phyloP scores from a whole-genome alignment of 2,329 filamentous ascomycete genomes.

The Aspergillus bombycis region DNA sequence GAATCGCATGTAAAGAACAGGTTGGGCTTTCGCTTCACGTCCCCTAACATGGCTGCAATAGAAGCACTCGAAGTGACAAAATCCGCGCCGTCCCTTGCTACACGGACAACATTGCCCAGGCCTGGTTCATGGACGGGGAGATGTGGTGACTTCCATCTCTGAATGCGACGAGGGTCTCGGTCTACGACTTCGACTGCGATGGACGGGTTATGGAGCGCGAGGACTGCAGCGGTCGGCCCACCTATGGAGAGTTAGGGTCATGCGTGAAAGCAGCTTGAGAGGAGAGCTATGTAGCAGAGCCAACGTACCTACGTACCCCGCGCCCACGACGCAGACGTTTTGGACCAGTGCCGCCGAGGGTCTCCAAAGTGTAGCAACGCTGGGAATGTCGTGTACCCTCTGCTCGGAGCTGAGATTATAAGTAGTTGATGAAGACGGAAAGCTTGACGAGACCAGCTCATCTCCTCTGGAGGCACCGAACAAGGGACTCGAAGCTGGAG shows the following conservation, averaged over 20 bases:
- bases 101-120: conserved; percentile 67
- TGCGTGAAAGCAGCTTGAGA: background rate
- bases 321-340: conserved; percentile 71
- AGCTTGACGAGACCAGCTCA: conserved; percentile 17
- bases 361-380: background rate
- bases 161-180: conserved; percentile 65
- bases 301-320: conserved; percentile 71
- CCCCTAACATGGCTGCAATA: conserved; percentile 10
- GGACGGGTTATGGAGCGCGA: conserved; percentile 72
- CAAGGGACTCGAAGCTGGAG: conserved; percentile 31
- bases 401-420: background rate
- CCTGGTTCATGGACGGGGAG: conserved; percentile 78
- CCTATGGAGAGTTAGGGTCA: conserved; percentile 48
- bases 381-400: background rate
- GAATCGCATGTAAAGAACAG: conserved; percentile 74
- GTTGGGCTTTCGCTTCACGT: conserved; percentile 61
- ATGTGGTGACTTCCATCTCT: conserved; percentile 72
- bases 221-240: conserved; percentile 74
- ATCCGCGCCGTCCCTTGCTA: conserved; percentile 40
- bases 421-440: background rate
- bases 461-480: conserved; percentile 29
- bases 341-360: conserved; percentile 15
- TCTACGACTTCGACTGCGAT: conserved; percentile 77
- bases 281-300: too few species aligned
- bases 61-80: background rate